phyloP scores from a whole-genome alignment of 2,329 filamentous ascomycete genomes.

The Fusarium cyanostomum region DNA sequence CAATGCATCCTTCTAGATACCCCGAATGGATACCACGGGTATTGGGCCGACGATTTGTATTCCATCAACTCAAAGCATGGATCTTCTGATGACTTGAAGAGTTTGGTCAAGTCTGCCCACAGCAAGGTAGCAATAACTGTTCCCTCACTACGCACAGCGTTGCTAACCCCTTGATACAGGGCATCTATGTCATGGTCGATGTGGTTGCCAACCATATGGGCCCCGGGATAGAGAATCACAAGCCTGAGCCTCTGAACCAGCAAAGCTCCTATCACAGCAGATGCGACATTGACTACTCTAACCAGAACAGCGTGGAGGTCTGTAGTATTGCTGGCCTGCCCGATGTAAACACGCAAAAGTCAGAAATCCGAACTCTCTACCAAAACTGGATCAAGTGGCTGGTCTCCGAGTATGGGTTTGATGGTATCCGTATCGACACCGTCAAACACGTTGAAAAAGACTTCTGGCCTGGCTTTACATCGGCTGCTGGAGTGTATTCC shows the following conservation, averaged over 20 bases:
- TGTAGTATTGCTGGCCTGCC: conserved; percentile 55
- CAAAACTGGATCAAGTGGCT: conserved; percentile 68
- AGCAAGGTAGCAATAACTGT: conserved; percentile 13
- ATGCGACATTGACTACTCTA: conserved; percentile 23
- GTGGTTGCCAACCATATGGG: conserved; percentile 69
- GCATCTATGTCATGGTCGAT: conserved; percentile 67
- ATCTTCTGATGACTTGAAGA: conserved; percentile 19
- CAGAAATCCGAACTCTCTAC: conserved; percentile 59
- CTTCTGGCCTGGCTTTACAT: conserved; percentile 65
- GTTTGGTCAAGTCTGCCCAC: conserved; percentile 24
- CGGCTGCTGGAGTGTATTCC: conserved; percentile 65
- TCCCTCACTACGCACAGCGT: not conserved
- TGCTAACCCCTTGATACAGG: conserved; percentile 21
- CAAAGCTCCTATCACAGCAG: conserved; percentile 34
- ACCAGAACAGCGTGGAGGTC: conserved; percentile 23
- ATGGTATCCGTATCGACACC: conserved; percentile 69
- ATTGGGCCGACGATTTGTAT: conserved; percentile 31
- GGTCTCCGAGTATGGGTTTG: conserved; percentile 69
- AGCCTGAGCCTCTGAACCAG: conserved; percentile 59
- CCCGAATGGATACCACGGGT: conserved; percentile 29
- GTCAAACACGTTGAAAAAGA: conserved; percentile 68
- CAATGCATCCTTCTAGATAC: not conserved
- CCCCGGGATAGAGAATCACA: conserved; percentile 55
- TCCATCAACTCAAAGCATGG: conserved; percentile 29
- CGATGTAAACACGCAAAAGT: conserved; percentile 66